Conservation (phyloP, 176 grass and related monocot species). For the Cymbopogon citratus region DNA sequence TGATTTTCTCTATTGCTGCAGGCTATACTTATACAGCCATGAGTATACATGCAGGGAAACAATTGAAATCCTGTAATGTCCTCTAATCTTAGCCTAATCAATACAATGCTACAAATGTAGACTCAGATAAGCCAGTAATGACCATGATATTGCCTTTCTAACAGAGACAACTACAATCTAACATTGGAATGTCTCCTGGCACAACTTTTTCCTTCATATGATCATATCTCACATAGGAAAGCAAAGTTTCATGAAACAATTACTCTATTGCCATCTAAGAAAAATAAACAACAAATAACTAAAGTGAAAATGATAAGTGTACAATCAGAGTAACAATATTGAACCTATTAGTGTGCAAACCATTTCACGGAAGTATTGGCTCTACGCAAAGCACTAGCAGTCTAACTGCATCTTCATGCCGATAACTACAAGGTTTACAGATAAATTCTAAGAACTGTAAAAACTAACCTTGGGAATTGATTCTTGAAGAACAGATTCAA, state of each 20-base stretch:
- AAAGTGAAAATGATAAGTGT: neutral
- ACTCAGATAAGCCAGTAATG: neutral
- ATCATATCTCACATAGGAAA: neutral
- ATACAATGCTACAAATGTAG: neutral
- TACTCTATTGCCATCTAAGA: neutral
- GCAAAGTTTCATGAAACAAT: neutral
- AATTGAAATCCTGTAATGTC: neutral
- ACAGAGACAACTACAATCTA: neutral
- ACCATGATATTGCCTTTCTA: neutral
- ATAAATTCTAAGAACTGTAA: neutral
- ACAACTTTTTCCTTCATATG: neutral
- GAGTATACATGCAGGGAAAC: neutral
- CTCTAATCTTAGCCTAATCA: neutral
- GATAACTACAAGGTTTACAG: neutral
- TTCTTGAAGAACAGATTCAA: slow-evolving; percentile 94
- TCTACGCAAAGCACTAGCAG: neutral
- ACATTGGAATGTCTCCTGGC: neutral
- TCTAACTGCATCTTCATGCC: neutral
- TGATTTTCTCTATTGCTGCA: neutral
- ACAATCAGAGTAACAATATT: neutral
- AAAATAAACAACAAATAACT: neutral
- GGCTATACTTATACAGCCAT: neutral
- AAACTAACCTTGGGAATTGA: slow-evolving; percentile 71
- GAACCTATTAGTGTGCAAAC: neutral
- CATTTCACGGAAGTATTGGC: neutral